A percentile compares a stretch with the other conserved stretches of the same genome.
Evolutionary conservation across 2,329 filamentous ascomycete genomes (phyloP).

Genomic region (Cytospora piceicola): DNA sequence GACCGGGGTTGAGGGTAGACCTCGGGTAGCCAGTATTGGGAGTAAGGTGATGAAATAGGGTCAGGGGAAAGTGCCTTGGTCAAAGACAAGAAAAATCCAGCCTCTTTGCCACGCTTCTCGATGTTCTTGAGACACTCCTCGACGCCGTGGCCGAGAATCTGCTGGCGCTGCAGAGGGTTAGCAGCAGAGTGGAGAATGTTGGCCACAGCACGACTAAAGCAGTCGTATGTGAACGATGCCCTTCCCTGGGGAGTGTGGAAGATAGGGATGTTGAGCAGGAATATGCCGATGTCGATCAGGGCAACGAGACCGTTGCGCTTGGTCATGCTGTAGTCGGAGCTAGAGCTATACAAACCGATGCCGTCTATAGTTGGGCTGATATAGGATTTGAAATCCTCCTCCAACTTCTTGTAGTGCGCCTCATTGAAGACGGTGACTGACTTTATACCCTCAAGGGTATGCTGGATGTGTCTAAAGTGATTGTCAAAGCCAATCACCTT

Average conservation of each 20-base stretch:
- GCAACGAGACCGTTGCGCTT: constrained; percentile 4
- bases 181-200: constrained; percentile 1
- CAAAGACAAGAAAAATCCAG: background rate
- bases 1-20: background rate
- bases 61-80: background rate
- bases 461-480: background rate
- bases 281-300: background rate
- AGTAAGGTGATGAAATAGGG: background rate
- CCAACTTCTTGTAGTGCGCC: background rate
- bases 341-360: constrained; percentile 7
- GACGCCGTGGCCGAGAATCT: background rate
- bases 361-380: constrained; percentile 5
- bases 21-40: background rate
- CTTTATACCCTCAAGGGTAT: too few species aligned
- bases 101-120: too few species aligned
- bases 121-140: background rate
- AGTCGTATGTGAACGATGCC: background rate
- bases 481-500: background rate
- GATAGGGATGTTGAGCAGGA: background rate
- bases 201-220: constrained; percentile 14
- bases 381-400: background rate
- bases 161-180: background rate
- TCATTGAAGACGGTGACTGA: background rate
- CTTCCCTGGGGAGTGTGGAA: background rate
- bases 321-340: background rate